Evolutionary conservation across 2,329 filamentous ascomycete genomes (phyloP), one percentile per base, ranked within the genome.

Genomic region (Claviceps sp.): DNA sequence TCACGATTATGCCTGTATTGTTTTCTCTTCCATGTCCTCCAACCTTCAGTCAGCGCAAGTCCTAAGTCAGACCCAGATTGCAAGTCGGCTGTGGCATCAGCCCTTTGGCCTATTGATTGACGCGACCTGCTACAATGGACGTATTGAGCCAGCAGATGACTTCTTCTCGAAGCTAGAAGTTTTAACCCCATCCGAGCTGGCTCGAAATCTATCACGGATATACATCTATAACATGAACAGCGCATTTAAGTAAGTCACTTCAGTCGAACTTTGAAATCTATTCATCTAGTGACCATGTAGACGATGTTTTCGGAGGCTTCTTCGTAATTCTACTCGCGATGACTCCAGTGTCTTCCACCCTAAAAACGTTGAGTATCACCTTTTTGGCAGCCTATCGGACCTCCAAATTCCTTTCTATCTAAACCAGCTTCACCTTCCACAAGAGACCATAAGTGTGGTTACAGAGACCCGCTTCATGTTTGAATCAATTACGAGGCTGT

Each of bases 161-260:
- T 66, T 85, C 2, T 82, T 85, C 59, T 77, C 77, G 50, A 82
- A 77, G 58, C 67, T 84, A 8, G 81, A 85, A 59, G 66, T 77
- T 11, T 71, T 86, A 3, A 81, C 78, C 3, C 82, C 82, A 0
- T 72, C 72, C 0, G 82, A 86, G 58, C 63, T 85, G 45, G 72
- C 76, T 1, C 72, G 72, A 49, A 78, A 82, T 54, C 67, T 85
- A 4, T 71, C 76, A 1, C 73, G 81, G 40, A 73, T 84, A 42
- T 86, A 85, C 57, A 72, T 86, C 16, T 85, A 86, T 65, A 86
- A 86, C 61, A 85, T 85, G 81, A 86, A 86, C 59, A 84, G 78
- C 60, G 76, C 80, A 11, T 85, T 83, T 63, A 75, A 78, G 75
- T 78, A 66, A 55, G 69, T 52, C 37, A 5, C 2, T 16, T 20